A percentile compares a stretch with the other conserved stretches of the same genome.
Conservation (phyloP, 2,329 filamentous ascomycete genomes). For the Clathrospora elynae region DNA sequence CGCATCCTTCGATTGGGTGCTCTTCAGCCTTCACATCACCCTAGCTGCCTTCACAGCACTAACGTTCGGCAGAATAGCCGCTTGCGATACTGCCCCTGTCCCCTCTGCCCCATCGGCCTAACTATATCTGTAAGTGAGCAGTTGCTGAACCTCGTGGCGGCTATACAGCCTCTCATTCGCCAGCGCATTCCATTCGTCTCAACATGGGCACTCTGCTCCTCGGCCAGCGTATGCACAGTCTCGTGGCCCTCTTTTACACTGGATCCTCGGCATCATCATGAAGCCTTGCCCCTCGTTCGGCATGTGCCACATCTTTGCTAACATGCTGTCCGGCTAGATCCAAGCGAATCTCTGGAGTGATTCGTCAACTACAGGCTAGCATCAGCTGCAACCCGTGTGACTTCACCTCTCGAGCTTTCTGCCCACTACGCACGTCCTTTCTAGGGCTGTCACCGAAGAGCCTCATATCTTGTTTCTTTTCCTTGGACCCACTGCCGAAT, state of each 20-base stretch:
- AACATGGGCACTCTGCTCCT: slow-evolving; percentile 36
- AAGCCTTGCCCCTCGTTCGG: slow-evolving; percentile 37
- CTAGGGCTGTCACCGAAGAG: slow-evolving; percentile 23
- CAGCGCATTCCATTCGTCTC: slow-evolving; percentile 25
- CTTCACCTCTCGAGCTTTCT: slow-evolving; percentile 38
- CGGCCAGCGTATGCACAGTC: slow-evolving; percentile 40
- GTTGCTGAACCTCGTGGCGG: slow-evolving; percentile 24
- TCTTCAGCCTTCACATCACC: slow-evolving; percentile 13
- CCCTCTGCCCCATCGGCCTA: slow-evolving; percentile 12
- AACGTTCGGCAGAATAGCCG: slow-evolving; percentile 24
- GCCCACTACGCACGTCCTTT: slow-evolving; percentile 37
- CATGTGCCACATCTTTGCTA: slow-evolving; percentile 30
- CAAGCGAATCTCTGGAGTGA: slow-evolving; percentile 36
- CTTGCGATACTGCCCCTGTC: slow-evolving; percentile 14
- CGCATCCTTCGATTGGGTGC: slow-evolving; percentile 15
- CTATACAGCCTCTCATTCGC: slow-evolving; percentile 31
- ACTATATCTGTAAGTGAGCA: slow-evolving; percentile 16
- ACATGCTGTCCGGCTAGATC: slow-evolving; percentile 25
- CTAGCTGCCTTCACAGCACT: slow-evolving; percentile 6
- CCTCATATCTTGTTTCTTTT: slow-evolving; percentile 34
- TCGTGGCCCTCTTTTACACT: slow-evolving; percentile 43
- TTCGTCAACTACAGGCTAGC: slow-evolving; percentile 25
- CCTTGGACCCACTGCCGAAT: slow-evolving; percentile 34
- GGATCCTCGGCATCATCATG: slow-evolving; percentile 28
- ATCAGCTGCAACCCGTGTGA: slow-evolving; percentile 30